Percentiles rank a stretch among this genome's conserved stretches.
Conservation (phyloP, 257 asterid genomes). For the Avicennia marina region DNA sequence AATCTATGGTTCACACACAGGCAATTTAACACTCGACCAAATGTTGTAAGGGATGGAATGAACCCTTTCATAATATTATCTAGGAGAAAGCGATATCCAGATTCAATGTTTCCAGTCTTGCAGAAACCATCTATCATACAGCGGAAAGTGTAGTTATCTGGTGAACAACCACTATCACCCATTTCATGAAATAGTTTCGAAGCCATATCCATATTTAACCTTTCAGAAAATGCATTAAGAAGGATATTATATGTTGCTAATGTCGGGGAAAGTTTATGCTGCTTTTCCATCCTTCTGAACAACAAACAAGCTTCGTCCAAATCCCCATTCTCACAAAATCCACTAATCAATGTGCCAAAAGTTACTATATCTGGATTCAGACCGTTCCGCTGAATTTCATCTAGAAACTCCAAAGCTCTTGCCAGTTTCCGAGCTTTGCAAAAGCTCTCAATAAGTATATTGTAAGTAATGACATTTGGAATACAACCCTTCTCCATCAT, state of each 20-base stretch:
- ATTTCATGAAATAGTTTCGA: slow-evolving; percentile 56
- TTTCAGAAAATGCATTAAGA: slow-evolving; percentile 59
- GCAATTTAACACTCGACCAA: slow-evolving; percentile 80
- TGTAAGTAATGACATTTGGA: slow-evolving; percentile 76
- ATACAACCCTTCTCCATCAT: slow-evolving; percentile 74
- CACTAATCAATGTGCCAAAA: slow-evolving; percentile 72
- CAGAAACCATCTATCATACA: slow-evolving; percentile 85
- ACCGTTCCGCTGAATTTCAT: slow-evolving; percentile 56
- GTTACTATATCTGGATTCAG: slow-evolving; percentile 63
- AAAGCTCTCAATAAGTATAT: slow-evolving; percentile 74
- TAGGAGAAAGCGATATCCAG: slow-evolving; percentile 50
- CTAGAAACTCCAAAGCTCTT: slow-evolving; percentile 58
- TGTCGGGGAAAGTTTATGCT: slow-evolving; percentile 50
- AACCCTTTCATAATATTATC: slow-evolving; percentile 46
- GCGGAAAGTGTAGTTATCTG: slow-evolving; percentile 67
- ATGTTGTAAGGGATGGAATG: slow-evolving; percentile 50
- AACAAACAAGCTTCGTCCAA: slow-evolving; percentile 54
- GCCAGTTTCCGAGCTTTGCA: slow-evolving; percentile 55
- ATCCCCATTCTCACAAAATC: slow-evolving; percentile 65
- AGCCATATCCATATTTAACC: slow-evolving; percentile 52
- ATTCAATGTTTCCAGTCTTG: slow-evolving; percentile 59
- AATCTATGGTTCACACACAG: slow-evolving; percentile 59
- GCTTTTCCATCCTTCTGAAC: slow-evolving; percentile 56
- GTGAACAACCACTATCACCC: slow-evolving; percentile 38
- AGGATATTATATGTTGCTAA: slow-evolving; percentile 64